Conservation (phyloP, 345 rosid species). For the Linum trigynum region DNA sequence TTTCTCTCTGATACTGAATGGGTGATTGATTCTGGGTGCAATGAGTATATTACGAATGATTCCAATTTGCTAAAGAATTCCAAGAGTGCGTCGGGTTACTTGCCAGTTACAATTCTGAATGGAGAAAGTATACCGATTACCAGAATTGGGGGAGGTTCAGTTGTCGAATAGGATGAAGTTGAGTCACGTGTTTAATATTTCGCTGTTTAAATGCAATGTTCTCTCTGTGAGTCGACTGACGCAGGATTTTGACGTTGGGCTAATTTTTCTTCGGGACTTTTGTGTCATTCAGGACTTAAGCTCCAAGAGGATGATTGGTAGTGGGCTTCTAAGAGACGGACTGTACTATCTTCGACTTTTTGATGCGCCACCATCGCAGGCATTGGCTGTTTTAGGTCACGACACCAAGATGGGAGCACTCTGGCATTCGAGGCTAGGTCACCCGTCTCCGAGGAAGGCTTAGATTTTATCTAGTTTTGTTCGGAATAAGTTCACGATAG, state of each 20-base stretch:
- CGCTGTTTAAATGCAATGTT: background rate
- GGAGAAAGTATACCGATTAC: no score
- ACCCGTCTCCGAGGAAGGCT: background rate
- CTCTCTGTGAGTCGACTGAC: background rate
- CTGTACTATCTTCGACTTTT: conserved; percentile 4
- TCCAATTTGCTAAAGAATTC: background rate
- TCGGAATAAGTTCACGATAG: background rate
- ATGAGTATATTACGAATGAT: background rate
- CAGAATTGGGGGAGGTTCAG: background rate
- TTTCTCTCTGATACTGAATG: background rate
- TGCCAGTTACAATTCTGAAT: no score
- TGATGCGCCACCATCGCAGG: background rate
- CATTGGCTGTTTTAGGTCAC: no score
- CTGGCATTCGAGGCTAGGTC: conserved; percentile 1
- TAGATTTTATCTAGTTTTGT: background rate
- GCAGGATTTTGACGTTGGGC: background rate
- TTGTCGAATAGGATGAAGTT: background rate
- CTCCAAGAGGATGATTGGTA: conserved; percentile 13
- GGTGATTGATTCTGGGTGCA: background rate
- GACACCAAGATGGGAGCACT: background rate
- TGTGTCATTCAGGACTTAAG: conserved; percentile 5
- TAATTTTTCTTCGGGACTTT: background rate
- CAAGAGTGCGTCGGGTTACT: background rate
- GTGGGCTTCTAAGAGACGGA: conserved; percentile 1
- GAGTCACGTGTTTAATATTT: background rate